These are phyloP conservation scores for Leccinum aurantiacum DNA, from an alignment of 768 basidiomycete species.

Conservation along the genomic window DNA sequence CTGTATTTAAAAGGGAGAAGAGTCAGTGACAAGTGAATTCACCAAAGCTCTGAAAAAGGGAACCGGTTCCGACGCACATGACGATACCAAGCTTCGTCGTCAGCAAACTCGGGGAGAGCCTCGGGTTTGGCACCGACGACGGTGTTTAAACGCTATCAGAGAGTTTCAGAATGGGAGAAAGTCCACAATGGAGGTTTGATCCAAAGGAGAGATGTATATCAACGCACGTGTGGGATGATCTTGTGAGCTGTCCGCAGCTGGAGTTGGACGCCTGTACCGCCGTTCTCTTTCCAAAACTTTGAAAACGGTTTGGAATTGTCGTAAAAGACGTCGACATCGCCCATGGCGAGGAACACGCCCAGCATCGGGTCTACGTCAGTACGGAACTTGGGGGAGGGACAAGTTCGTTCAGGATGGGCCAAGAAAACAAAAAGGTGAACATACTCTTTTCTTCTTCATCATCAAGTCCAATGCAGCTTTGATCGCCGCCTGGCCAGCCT, in stretches of 20 bases:
- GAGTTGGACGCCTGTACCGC: constrained; percentile 23
- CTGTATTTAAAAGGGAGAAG: constrained; percentile 5
- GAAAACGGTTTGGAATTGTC: constrained; percentile 40
- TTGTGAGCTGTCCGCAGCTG: constrained; percentile 28
- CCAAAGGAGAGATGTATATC: background rate
- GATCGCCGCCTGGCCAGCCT: constrained; percentile 5
- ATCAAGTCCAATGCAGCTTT: constrained; percentile 11
- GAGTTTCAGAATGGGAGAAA: background rate
- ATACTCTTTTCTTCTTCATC: constrained; percentile 17
- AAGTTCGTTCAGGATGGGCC: background rate
- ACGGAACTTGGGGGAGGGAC: constrained; percentile 11
- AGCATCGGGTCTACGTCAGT: background rate
- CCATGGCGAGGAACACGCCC: constrained; percentile 9
- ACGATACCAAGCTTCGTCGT: constrained; percentile 38
- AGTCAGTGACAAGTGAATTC: background rate
- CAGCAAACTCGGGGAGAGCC: constrained; percentile 36
- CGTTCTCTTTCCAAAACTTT: constrained; percentile 33
- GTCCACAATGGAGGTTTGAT: too few relatives aligned
- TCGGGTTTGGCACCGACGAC: constrained; percentile 28
- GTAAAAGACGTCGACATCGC: constrained; percentile 26
- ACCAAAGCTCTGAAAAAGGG: background rate
- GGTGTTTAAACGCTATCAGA: constrained; percentile 28
- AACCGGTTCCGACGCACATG: constrained; percentile 23
- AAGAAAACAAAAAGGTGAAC: background rate
- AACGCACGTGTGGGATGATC: constrained; percentile 42